A percentile compares a stretch with the other conserved stretches of the same genome.
phyloP scores from a whole-genome alignment of 169 alveolate species.

The Eimeria maxima region DNA sequence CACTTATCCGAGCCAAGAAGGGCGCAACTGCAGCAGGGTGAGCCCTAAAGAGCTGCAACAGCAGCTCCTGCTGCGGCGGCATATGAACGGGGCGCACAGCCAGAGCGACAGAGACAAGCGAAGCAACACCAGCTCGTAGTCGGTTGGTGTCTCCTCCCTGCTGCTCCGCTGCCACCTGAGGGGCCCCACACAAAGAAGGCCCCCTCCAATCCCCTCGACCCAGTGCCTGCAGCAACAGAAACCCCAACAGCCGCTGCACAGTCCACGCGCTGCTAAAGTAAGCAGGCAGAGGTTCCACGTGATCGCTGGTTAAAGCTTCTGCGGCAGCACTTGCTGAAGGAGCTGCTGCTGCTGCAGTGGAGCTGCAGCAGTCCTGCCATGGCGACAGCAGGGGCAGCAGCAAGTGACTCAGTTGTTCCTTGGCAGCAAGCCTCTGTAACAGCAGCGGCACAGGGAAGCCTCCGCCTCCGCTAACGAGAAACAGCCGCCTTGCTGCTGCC shows the following conservation, averaged over 20 bases:
- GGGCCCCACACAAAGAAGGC: background rate
- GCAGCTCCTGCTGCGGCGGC: slow-evolving; percentile 70
- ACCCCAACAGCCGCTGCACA: slow-evolving; percentile 58
- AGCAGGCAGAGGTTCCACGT: background rate
- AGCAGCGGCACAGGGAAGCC: slow-evolving; percentile 41
- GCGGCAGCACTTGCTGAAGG: background rate
- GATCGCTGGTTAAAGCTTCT: background rate
- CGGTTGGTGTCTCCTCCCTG: background rate
- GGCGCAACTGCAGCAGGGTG: slow-evolving; percentile 30
- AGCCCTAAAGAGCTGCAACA: slow-evolving; percentile 59
- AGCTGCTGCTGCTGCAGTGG: background rate
- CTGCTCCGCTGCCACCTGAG: background rate
- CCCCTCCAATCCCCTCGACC: slow-evolving; percentile 13
- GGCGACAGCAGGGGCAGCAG: slow-evolving; percentile 42
- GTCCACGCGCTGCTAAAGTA: slow-evolving; percentile 57
- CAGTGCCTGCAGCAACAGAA: slow-evolving; percentile 45
- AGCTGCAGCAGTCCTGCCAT: background rate
- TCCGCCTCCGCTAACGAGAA: background rate
- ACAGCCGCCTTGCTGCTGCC: slow-evolving; percentile 33
- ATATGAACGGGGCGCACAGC: slow-evolving; percentile 31
- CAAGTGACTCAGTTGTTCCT: slow-evolving; percentile 14
- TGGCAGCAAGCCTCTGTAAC: slow-evolving; percentile 13
- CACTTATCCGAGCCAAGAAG: background rate
- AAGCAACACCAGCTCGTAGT: background rate
- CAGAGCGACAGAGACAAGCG: slow-evolving; percentile 36